Conservation (phyloP, 2,329 filamentous ascomycete genomes). For the Colletotrichum sp. region DNA sequence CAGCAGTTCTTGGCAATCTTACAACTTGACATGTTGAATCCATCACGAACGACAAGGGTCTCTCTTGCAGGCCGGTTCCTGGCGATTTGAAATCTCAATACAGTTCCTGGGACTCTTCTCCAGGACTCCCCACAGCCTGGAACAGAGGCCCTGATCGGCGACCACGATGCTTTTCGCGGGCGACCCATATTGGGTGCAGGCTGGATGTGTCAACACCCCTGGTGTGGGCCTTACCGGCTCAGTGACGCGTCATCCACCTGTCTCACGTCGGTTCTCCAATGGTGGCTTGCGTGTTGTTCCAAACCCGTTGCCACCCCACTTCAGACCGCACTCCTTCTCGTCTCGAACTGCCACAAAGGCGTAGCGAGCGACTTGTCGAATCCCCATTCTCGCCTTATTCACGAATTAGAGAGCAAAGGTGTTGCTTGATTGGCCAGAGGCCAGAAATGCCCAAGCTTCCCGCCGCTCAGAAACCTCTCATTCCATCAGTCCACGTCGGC, state of each 20-base stretch:
- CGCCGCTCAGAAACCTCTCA: background rate
- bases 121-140: conserved; percentile 6
- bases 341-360: conserved; percentile 13
- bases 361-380: background rate
- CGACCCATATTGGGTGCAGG: background rate
- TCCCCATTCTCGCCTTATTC: conserved; percentile 1
- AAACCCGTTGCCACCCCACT: conserved; percentile 21
- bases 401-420: conserved; percentile 1
- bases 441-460: conserved; percentile 2
- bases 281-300: conserved; percentile 22
- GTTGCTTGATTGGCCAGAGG: background rate
- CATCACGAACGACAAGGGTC: background rate
- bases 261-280: conserved; percentile 17
- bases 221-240: conserved; percentile 13
- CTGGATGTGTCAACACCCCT: background rate
- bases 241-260: conserved; percentile 22
- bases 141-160: conserved; percentile 12
- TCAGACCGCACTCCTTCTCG: conserved; percentile 11
- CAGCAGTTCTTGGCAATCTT: background rate
- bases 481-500: conserved; percentile 8
- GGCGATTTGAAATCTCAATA: background rate
- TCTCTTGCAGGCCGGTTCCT: background rate
- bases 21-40: background rate
- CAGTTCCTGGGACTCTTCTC: background rate
- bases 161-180: background rate